These are phyloP conservation scores for Entomortierella chlamydospora DNA, from an alignment of 192 early-diverging fungal species.

Conservation along the genomic window DNA sequence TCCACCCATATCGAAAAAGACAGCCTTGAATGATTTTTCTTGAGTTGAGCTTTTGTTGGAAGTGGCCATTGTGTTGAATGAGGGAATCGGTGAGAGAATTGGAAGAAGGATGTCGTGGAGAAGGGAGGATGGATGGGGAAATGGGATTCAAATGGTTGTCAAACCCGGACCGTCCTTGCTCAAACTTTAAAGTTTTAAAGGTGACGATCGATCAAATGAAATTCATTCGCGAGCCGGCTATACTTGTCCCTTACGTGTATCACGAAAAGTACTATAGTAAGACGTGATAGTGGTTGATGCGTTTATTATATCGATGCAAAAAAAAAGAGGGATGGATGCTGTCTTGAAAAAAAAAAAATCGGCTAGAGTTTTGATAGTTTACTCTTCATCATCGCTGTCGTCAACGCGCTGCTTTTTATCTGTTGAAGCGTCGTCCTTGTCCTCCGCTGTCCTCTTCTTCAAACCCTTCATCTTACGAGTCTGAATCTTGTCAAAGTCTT, in stretches of 20 bases:
- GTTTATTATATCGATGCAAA: neutral
- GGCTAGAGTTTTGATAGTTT: neutral
- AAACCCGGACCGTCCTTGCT: too few species aligned
- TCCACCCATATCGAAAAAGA: constrained; percentile 90
- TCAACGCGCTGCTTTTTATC: constrained; percentile 58
- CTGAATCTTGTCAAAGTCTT: constrained; percentile 93
- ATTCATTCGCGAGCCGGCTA: too few species aligned
- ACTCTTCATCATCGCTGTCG: constrained; percentile 54
- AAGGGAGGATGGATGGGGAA: too few species aligned
- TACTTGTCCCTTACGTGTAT: too few species aligned
- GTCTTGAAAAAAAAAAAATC: neutral
- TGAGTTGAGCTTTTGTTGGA: too few species aligned
- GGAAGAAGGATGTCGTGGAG: neutral
- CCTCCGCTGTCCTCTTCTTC: constrained; percentile 68
- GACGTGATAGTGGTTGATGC: neutral
- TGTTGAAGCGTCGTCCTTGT: constrained; percentile 30
- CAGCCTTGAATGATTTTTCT: constrained; percentile 64
- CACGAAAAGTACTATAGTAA: too few species aligned
- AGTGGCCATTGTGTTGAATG: neutral
- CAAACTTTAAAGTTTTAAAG: too few species aligned
- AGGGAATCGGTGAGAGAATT: neutral
- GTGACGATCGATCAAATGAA: too few species aligned
- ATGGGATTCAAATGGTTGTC: too few species aligned
- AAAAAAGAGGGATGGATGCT: neutral
- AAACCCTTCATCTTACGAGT: constrained; percentile 99